phyloP scores from a whole-genome alignment of 257 asterid genomes.

The Primulina huaijiensis region DNA sequence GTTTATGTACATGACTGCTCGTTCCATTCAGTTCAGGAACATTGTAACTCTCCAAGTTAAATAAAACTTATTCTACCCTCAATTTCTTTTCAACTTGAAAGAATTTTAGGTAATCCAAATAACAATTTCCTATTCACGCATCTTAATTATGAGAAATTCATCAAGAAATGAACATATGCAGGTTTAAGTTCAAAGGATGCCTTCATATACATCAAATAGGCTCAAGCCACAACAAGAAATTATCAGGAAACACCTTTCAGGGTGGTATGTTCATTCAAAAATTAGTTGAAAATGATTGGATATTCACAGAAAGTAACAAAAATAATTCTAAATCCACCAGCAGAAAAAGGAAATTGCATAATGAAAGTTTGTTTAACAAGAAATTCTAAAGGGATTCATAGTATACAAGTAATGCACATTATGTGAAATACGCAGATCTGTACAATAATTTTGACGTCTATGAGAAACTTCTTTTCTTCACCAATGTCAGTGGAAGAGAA shows the following conservation, averaged over 20 bases:
- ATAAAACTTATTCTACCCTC: neutral
- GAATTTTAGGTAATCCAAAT: neutral
- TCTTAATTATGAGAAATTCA: too few species aligned
- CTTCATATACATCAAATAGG: too few species aligned
- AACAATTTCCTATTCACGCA: neutral
- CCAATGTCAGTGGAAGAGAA: neutral
- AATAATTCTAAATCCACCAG: neutral
- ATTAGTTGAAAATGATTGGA: neutral
- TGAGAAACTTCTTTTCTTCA: neutral
- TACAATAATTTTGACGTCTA: slow-evolving; percentile 6
- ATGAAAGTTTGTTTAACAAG: neutral
- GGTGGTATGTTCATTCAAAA: neutral
- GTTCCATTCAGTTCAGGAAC: neutral
- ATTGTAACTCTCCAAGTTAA: neutral
- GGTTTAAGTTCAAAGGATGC: neutral
- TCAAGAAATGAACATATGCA: neutral
- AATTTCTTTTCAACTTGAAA: neutral
- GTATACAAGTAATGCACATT: neutral
- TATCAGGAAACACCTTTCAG: neutral
- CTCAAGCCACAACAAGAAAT: neutral
- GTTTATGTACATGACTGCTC: neutral
- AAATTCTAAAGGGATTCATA: neutral
- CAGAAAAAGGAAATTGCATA: neutral
- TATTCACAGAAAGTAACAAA: neutral
- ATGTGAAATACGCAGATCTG: neutral